A percentile compares a stretch with the other conserved stretches of the same genome.
These are phyloP conservation scores for Aleurites moluccanus DNA, from an alignment of 441 rosid genomes.

Conservation along the genomic window DNA sequence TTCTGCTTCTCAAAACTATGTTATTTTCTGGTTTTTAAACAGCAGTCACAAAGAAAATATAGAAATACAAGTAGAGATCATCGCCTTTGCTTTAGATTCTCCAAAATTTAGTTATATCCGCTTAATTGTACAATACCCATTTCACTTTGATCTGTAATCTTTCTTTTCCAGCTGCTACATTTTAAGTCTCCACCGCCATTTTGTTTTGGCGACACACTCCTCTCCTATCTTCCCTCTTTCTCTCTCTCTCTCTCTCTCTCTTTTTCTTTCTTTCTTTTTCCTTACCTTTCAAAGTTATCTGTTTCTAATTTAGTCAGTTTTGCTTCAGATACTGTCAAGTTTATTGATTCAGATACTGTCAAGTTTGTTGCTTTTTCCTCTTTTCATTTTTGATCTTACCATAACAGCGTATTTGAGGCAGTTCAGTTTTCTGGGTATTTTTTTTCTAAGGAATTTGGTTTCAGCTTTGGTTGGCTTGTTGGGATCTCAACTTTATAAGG, in stretches of 20 bases:
- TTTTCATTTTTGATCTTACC: slow-evolving; percentile 28
- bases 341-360: background rate
- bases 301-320: slow-evolving; percentile 1
- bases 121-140: slow-evolving; percentile 5
- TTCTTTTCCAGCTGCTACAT: slow-evolving; percentile 34
- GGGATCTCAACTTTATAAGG: slow-evolving; percentile 1
- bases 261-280: background rate
- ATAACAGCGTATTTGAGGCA: slow-evolving; percentile 14
- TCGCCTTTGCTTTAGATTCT: slow-evolving; percentile 32
- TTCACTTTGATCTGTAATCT: slow-evolving; percentile 25
- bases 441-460: slow-evolving; percentile 9
- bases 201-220: slow-evolving; percentile 27
- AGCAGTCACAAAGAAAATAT: background rate
- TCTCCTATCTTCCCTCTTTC: background rate
- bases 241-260: background rate
- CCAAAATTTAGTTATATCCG: slow-evolving; percentile 26
- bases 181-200: slow-evolving; percentile 43
- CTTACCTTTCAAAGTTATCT: background rate
- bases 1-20: background rate
- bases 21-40: slow-evolving; percentile 9
- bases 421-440: slow-evolving; percentile 21
- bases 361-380: slow-evolving; percentile 14
- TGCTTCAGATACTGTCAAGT: slow-evolving; percentile 4
- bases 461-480: background rate
- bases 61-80: slow-evolving; percentile 15